Evolutionary conservation across 176 grass and related monocot genomes (phyloP).

Genomic region (Poa pratensis): DNA sequence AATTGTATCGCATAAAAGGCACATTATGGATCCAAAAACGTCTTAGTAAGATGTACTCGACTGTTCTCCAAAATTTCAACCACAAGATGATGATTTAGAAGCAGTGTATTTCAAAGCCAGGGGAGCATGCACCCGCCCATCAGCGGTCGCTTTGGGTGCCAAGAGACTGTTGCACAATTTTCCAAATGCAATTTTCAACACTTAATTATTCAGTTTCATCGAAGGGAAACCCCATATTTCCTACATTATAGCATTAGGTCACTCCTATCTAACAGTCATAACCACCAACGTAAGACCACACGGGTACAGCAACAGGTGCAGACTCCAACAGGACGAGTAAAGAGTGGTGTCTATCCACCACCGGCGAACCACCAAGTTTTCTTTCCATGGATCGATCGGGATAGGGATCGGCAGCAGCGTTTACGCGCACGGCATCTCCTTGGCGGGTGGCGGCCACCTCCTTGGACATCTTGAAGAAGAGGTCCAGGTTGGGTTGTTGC

Average conservation of each 20-base stretch:
- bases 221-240: not conserved
- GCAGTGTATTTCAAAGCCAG: no score
- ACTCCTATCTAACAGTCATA: not conserved
- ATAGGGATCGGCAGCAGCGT: no score
- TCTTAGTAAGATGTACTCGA: not conserved
- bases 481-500: slow-evolving; percentile 48
- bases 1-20: no score
- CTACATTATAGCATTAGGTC: not conserved
- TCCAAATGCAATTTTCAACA: not conserved
- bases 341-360: no score
- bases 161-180: no score
- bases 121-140: no score
- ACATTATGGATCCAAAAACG: no score
- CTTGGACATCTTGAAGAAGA: slow-evolving; percentile 61
- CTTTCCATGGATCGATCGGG: not conserved
- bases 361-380: not conserved
- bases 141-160: no score
- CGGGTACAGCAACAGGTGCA: slow-evolving; percentile 5
- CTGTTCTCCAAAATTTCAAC: not conserved
- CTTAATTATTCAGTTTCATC: slow-evolving; percentile 13
- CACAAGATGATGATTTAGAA: not conserved
- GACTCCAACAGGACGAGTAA: not conserved
- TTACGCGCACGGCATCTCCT: slow-evolving; percentile 33
- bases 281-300: not conserved
- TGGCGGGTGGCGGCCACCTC: slow-evolving; percentile 27